Base-by-base conservation (phyloP, 495 filamentous ascomycete species). In the Penicillium bialowiezense region DNA sequence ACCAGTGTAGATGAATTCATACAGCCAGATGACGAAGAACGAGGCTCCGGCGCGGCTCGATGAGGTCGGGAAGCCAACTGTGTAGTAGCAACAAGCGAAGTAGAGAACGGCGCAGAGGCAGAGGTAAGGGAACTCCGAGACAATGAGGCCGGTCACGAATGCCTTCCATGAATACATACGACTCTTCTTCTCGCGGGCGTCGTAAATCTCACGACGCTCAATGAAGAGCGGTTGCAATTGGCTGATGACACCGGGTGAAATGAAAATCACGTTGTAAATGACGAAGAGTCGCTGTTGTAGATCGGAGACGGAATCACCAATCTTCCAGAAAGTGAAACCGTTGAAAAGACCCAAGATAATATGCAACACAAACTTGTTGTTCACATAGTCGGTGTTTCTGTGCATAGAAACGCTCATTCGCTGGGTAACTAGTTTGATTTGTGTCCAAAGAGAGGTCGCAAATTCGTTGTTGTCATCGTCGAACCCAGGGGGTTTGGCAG, bases 81-180 rank as follows among this genome's bases (percentile, higher is more conserved):
- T 70, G 53, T 77, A 80, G 63, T 82, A 79, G 72, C 75, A 82
- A 54, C 67, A 73, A 26, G 72, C 56, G 60, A 70, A 81, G 55
- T 76, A 72, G 34, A 81, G 41, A 5, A 79, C 69, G 13, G 65
- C 71, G 41, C 72, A 74, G 56, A 82, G 51, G 32, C 63, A 69
- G 23, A 77, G 71, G 63, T 76, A 81, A 0, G 79, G 79, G 17
- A 80, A 50, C 44, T 83, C 78, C 5, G 77, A 75, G 10, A 76
- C 52, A 42, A 83, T 69, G 6, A 75, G 67, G 7, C 65, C 68
- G 3, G 71, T 68, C 24, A 78, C 70, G 49, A 82, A 82, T 20
- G 73, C 72, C 19, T 68, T 58, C 80, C 80, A 83, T n/a, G 64
- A 72, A 60, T 82, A 83, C 57, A 75, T 79, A 46, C 75, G 74